phyloP scores from a whole-genome alignment of 2,329 filamentous ascomycete genomes.

The Sporothrix luriei region DNA sequence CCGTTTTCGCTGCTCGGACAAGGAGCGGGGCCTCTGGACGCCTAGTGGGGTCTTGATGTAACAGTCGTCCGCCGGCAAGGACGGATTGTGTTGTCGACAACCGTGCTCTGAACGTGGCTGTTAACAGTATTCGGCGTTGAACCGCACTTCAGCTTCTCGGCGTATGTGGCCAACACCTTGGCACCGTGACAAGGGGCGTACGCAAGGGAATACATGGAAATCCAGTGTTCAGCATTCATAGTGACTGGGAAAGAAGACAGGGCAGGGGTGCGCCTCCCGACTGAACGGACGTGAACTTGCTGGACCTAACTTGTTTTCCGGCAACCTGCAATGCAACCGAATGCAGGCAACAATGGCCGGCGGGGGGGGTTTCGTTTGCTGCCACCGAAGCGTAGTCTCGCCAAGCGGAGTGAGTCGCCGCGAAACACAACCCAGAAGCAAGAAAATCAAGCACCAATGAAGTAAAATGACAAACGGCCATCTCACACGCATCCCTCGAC shows the following conservation, averaged over 20 bases:
- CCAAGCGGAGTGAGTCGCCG: neutral
- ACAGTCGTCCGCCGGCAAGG: neutral
- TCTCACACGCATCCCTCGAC: neutral
- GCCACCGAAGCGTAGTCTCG: neutral
- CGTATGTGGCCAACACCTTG: too few relatives aligned
- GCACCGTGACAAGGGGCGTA: too few relatives aligned
- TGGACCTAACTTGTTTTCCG: neutral
- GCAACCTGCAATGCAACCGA: slow-evolving; percentile 10
- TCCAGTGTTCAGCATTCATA: neutral
- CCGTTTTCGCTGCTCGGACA: too few relatives aligned
- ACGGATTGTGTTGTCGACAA: neutral
- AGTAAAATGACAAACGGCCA: neutral
- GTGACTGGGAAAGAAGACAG: too few relatives aligned
- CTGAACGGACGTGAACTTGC: neutral
- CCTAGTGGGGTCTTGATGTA: slow-evolving; percentile 1
- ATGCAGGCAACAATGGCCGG: slow-evolving; percentile 21
- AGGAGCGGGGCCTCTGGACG: neutral
- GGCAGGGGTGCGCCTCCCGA: neutral
- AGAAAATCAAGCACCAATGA: neutral
- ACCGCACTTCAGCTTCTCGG: too few relatives aligned
- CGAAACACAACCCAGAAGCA: neutral
- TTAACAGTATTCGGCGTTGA: too few relatives aligned
- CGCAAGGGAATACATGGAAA: neutral
- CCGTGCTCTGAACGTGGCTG: neutral
- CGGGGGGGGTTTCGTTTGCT: neutral